phyloP scores from a whole-genome alignment of 768 basidiomycete species.

The Clitopilus passeckerianus region DNA sequence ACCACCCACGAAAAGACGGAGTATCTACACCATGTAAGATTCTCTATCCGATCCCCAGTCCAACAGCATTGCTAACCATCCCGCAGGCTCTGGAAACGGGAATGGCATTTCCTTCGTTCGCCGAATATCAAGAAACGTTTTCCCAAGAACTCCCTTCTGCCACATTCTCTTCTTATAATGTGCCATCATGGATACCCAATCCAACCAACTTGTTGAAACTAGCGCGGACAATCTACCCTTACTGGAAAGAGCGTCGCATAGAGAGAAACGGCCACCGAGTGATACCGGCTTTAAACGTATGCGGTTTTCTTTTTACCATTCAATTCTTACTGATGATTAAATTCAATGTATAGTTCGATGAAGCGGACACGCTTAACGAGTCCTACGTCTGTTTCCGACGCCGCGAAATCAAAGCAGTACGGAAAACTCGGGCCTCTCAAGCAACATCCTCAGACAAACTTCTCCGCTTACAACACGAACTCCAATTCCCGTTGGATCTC shows the following conservation, averaged over 20 bases:
- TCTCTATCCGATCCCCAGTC: constrained; percentile 13
- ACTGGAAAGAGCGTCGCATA: constrained; percentile 85
- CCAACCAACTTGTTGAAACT: constrained; percentile 60
- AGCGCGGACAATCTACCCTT: constrained; percentile 73
- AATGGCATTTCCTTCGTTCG: constrained; percentile 66
- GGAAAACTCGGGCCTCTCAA: constrained; percentile 93
- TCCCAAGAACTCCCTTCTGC: constrained; percentile 52
- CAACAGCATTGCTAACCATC: background rate
- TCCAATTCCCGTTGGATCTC: constrained; percentile 68
- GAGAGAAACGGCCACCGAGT: constrained; percentile 56
- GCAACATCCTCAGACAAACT: constrained; percentile 88
- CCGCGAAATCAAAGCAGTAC: constrained; percentile 88
- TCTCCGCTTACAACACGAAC: constrained; percentile 71
- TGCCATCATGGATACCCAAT: constrained; percentile 67
- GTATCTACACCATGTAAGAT: constrained; percentile 80
- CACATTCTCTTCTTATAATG: constrained; percentile 62
- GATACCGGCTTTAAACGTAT: background rate
- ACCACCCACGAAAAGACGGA: constrained; percentile 86
- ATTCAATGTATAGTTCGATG: constrained; percentile 58
- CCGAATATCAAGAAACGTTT: constrained; percentile 69
- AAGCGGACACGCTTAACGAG: constrained; percentile 83
- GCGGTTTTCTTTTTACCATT: background rate
- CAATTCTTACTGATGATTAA: constrained; percentile 3
- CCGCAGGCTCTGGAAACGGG: constrained; percentile 60
- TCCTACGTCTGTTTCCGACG: constrained; percentile 97